Conservation (phyloP, 2,329 filamentous ascomycete genomes). For the Diaporthe sp. region DNA sequence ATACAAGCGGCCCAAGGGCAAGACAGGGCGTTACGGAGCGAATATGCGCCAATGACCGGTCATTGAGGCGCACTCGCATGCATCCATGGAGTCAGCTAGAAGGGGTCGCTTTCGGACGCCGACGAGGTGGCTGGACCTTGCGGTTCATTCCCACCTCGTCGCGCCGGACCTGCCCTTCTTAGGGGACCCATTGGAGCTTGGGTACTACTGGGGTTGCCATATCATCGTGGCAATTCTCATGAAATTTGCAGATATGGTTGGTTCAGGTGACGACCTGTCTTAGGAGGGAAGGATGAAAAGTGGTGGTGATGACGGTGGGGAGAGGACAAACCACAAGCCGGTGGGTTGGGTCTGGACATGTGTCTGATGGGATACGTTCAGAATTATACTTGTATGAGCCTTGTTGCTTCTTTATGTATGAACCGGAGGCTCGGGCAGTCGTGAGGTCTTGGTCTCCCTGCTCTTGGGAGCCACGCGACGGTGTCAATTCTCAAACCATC, state of each 20-base stretch:
- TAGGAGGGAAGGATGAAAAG: background rate
- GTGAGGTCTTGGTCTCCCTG: background rate
- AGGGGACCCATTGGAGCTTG: background rate
- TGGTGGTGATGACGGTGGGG: background rate
- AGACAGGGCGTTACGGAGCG: conserved; percentile 21
- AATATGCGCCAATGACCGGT: conserved; percentile 23
- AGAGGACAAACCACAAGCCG: too few species aligned
- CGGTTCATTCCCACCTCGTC: background rate
- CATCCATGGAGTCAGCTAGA: background rate
- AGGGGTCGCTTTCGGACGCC: background rate
- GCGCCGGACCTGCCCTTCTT: background rate
- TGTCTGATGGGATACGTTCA: conserved; percentile 1
- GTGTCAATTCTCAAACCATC: background rate
- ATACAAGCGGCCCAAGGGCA: conserved; percentile 12
- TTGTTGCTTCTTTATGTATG: background rate
- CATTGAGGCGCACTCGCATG: conserved; percentile 22
- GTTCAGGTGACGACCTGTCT: background rate
- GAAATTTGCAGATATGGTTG: background rate
- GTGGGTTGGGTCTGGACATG: background rate
- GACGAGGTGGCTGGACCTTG: background rate
- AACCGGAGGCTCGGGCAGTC: background rate
- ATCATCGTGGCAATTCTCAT: background rate
- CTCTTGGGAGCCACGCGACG: background rate
- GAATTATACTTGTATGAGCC: background rate
- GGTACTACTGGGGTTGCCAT: background rate